Evolutionary conservation across 768 basidiomycete species (phyloP), one percentile per base, ranked within the genome.

Genomic region (Asterophora lycoperdoides): DNA sequence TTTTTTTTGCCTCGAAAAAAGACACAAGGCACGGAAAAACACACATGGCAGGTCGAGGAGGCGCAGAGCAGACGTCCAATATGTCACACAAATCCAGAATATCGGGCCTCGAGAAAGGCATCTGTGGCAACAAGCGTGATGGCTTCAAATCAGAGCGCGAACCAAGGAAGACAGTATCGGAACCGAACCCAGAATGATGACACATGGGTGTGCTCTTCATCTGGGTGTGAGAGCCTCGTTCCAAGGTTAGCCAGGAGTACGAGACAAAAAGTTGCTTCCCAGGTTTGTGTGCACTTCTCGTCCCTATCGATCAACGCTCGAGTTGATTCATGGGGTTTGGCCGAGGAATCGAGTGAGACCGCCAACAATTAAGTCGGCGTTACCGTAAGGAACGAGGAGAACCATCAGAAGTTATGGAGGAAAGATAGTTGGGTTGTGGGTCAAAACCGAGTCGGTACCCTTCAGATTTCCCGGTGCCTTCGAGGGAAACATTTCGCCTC

Each of bases 181-280:
- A 18, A 7, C 36, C 44, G 30, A 18, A 19, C 15, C 36, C 36
- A 36, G 28, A 45, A 14, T 17, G 40, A 41, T 35, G 2, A 26
- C 26, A n/a, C 49, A 41, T 33, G 32, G 26, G 46, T n/a, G 42
- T 19, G n/a, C n/a, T 15, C 32, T 40, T 40, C 23, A 33, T 18
- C 33, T 40, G 5, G 41, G 41, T 40, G 48, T 44, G 46, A 6
- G 45, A 54, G 49, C 53, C 48, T 54, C 53, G 46, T 50, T 49
- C 30, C 33, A 15, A 30, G 15, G 34, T 35, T 40, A 18, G 35
- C 41, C 45, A 33, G 40, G 41, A 50, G 49, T 23, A 44, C 35
- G 48, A 48, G 37, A 35, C n/a, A 8, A 18, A 8, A 32, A 23
- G 5, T 28, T 35, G 38, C 38, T 23, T 30, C 19, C 36, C 37